Percentiles rank a stretch among this genome's conserved stretches.
Evolutionary conservation across 2,329 filamentous ascomycete genomes (phyloP).

Genomic region (Aspergillus pseudoterreus): DNA sequence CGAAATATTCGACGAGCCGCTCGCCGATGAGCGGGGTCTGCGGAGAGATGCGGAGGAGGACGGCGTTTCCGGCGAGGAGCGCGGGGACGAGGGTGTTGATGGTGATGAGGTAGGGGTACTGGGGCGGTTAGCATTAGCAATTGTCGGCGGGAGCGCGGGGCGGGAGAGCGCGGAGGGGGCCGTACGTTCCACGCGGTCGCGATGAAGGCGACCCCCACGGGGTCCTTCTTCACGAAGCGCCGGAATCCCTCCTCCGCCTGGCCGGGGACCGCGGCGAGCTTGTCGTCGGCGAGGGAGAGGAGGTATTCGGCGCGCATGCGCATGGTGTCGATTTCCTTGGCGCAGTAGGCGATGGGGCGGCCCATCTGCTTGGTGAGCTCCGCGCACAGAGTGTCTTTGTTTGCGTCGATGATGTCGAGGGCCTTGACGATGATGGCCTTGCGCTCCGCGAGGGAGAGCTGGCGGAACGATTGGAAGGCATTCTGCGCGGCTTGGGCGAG

Average conservation of each 20-base stretch:
- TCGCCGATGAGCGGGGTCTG: conserved; percentile 88
- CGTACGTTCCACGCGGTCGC: conserved; percentile 92
- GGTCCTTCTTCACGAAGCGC: conserved; percentile 80
- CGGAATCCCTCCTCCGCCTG: conserved; percentile 81
- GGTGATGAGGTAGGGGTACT: conserved; percentile 91
- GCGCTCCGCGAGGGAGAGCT: conserved; percentile 66
- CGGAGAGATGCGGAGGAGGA: conserved; percentile 87
- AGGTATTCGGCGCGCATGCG: conserved; percentile 79
- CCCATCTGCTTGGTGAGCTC: conserved; percentile 92
- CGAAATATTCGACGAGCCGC: conserved; percentile 70
- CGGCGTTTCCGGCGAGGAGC: conserved; percentile 79
- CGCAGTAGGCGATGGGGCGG: conserved; percentile 78
- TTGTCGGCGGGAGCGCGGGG: too few relatives aligned
- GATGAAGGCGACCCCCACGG: conserved; percentile 78
- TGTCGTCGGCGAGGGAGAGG: conserved; percentile 74
- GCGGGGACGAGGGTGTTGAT: conserved; percentile 86
- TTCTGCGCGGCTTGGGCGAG: conserved; percentile 24
- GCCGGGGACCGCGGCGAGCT: conserved; percentile 72
- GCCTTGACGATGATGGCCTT: conserved; percentile 79
- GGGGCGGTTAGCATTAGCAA: conserved; percentile 3
- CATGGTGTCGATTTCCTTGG: conserved; percentile 76
- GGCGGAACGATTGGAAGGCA: conserved; percentile 54
- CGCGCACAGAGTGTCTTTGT: conserved; percentile 71
- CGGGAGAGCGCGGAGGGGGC: conserved; percentile 16
- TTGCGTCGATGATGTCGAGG: conserved; percentile 63